phyloP scores from a whole-genome alignment of 129 eudicot genomes.

The Solidago caesia region DNA sequence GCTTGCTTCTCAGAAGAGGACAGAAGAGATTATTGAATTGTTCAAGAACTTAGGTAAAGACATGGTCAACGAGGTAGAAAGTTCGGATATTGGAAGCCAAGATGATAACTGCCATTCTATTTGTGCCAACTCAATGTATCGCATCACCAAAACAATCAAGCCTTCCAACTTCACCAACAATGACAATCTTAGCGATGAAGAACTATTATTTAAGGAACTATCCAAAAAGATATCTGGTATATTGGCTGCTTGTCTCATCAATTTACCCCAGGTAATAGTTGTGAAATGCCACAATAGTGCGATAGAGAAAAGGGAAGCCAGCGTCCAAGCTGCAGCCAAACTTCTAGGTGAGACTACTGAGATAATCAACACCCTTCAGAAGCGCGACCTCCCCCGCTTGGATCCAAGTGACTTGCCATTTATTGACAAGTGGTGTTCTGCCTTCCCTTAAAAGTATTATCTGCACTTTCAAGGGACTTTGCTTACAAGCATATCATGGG shows the following conservation, averaged over 20 bases:
- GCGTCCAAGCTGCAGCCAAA: conserved; percentile 8
- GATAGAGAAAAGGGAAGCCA: conserved; percentile 29
- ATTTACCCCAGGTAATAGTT: conserved; percentile 34
- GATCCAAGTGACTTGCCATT: not conserved
- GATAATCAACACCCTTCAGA: conserved; percentile 25
- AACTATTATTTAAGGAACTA: conserved; percentile 25
- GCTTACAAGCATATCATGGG: too few species aligned
- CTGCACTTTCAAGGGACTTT: too few species aligned
- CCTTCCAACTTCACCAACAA: not conserved
- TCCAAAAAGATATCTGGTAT: conserved; percentile 33
- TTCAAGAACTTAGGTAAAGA: not conserved
- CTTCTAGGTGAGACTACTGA: conserved; percentile 40
- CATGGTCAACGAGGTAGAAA: not conserved
- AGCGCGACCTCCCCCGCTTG: not conserved
- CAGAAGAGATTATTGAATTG: not conserved
- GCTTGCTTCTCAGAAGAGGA: not conserved
- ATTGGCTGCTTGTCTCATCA: conserved; percentile 37
- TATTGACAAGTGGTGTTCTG: not conserved
- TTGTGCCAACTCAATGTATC: conserved; percentile 46
- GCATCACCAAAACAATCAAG: conserved; percentile 26
- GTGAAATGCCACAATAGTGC: conserved; percentile 28
- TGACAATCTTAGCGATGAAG: conserved; percentile 7
- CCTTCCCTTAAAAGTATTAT: too few species aligned
- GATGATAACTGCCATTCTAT: conserved; percentile 8
- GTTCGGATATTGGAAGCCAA: not conserved